These are phyloP conservation scores for Neonothopanus nambi DNA, from an alignment of 1,284 basidiomycete genomes.

Conservation along the genomic window DNA sequence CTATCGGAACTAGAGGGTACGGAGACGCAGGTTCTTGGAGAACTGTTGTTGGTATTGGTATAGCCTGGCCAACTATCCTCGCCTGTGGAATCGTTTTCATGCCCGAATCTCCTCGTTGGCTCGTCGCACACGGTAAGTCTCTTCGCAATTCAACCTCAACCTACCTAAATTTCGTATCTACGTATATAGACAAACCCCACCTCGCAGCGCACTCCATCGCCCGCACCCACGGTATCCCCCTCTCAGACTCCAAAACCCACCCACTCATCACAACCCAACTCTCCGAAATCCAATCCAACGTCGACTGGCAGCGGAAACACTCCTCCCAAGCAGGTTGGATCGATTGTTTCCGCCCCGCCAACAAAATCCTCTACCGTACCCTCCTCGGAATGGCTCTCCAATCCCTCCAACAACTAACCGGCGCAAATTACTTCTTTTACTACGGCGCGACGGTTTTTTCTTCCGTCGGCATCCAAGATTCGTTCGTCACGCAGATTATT, in stretches of 20 bases:
- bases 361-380: conserved; percentile 17
- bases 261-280: conserved; percentile 48
- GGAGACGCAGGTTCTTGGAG: conserved; percentile 60
- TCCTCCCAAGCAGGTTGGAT: conserved; percentile 6
- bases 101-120: conserved; percentile 79
- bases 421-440: conserved; percentile 72
- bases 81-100: conserved; percentile 71
- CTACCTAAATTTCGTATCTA: background rate
- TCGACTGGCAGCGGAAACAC: conserved; percentile 31
- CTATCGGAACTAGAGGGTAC: conserved; percentile 55
- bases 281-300: conserved; percentile 49
- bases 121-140: conserved; percentile 44
- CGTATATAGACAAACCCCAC: conserved; percentile 46
- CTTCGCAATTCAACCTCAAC: background rate
- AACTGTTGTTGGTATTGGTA: conserved; percentile 67
- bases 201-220: conserved; percentile 42
- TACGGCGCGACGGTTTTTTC: conserved; percentile 72
- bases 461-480: conserved; percentile 67
- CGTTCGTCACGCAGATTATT: conserved; percentile 74
- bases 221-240: conserved; percentile 53
- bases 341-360: conserved; percentile 14
- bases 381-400: conserved; percentile 61
- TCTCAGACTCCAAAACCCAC: conserved; percentile 39
- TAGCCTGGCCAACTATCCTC: conserved; percentile 70
- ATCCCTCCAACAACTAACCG: conserved; percentile 76